phyloP scores from a whole-genome alignment of 345 rosid genomes.

The Draba incana region DNA sequence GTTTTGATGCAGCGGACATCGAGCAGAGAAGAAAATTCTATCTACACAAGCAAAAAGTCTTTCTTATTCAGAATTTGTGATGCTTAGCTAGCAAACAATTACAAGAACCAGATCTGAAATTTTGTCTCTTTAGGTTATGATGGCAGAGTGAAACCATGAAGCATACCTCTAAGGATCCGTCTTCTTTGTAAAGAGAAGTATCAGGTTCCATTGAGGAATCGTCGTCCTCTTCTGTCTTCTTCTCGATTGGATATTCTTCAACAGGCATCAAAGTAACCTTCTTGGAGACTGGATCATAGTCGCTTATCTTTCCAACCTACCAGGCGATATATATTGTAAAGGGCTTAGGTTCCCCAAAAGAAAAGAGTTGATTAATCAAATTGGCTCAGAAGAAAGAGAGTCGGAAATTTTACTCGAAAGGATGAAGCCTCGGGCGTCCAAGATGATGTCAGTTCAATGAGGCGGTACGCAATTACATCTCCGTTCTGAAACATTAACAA shows the following conservation, averaged over 20 bases:
- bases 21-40: slow-evolving; percentile 66
- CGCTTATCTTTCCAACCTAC: slow-evolving; percentile 84
- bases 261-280: slow-evolving; percentile 59
- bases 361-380: not conserved
- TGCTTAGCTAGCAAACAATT: slow-evolving; percentile 19
- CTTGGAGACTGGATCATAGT: slow-evolving; percentile 57
- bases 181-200: slow-evolving; percentile 62
- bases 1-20: slow-evolving; percentile 65
- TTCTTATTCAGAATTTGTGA: slow-evolving; percentile 9
- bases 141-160: slow-evolving; percentile 21
- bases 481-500: slow-evolving; percentile 66
- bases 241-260: slow-evolving; percentile 62
- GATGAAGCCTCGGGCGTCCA: slow-evolving; percentile 93
- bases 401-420: slow-evolving; percentile 56
- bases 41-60: slow-evolving; percentile 50
- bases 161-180: slow-evolving; percentile 75
- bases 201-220: slow-evolving; percentile 46
- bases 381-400: slow-evolving; percentile 9
- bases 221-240: slow-evolving; percentile 50
- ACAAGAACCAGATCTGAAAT: slow-evolving; percentile 25
- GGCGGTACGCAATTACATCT: slow-evolving; percentile 83
- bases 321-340: slow-evolving; percentile 21
- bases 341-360: slow-evolving; percentile 7
- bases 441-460: slow-evolving; percentile 80
- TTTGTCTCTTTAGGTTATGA: not conserved